phyloP scores from a whole-genome alignment of 257 asterid genomes.

The Paulownia fortunei region DNA sequence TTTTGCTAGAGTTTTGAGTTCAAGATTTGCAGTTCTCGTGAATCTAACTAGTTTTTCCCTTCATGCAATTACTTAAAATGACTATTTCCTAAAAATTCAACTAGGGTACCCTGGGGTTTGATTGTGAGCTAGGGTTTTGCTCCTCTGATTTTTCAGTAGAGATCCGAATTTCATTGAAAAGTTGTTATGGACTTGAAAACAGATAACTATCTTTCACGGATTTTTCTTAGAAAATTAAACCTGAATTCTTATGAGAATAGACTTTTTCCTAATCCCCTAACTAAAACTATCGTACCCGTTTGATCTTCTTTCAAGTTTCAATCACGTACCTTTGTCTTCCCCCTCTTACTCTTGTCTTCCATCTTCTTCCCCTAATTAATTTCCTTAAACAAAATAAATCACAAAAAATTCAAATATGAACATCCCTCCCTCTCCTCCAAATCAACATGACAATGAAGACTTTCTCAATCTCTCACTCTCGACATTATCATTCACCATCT shows the following conservation, averaged over 20 bases:
- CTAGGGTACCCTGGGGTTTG: too few relatives aligned
- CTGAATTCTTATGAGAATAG: neutral
- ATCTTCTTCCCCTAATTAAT: too few relatives aligned
- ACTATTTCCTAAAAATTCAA: too few relatives aligned
- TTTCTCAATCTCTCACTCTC: neutral
- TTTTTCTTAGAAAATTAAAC: neutral
- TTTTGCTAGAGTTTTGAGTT: neutral
- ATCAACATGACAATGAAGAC: neutral
- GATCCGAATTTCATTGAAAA: neutral
- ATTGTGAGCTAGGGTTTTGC: neutral
- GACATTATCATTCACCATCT: neutral
- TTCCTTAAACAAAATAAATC: neutral
- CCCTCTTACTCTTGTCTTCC: too few relatives aligned
- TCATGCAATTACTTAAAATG: too few relatives aligned
- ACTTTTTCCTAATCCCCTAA: neutral
- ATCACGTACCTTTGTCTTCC: neutral
- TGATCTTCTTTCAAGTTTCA: neutral
- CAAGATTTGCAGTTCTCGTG: neutral
- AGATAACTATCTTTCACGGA: neutral
- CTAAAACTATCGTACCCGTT: neutral
- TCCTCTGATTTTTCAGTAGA: neutral
- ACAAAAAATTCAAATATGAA: neutral
- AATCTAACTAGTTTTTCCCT: too few relatives aligned
- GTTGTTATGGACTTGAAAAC: neutral
- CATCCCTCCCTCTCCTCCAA: neutral